Conservation (phyloP, 805 yeast genomes). For the Candida suzukii region DNA sequence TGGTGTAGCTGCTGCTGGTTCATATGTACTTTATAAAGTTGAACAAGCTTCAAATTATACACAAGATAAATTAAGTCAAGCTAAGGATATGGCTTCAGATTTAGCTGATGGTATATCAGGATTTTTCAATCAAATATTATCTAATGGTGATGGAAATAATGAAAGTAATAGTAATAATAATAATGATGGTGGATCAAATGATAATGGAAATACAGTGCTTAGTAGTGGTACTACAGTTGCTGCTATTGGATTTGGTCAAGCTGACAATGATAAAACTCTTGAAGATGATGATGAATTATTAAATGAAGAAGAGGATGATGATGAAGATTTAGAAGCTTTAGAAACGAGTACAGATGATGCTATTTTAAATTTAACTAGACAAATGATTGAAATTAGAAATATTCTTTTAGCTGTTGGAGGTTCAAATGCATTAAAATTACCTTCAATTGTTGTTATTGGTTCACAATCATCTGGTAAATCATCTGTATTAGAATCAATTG, state of each 20-base stretch:
- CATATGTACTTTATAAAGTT: conserved; percentile 85
- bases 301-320: conserved; percentile 33
- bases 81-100: conserved; percentile 56
- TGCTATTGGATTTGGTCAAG: conserved; percentile 26
- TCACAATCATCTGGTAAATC: conserved; percentile 98
- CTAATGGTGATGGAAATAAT: conserved; percentile 25
- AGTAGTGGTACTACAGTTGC: conserved; percentile 57
- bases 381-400: conserved; percentile 92
- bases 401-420: conserved; percentile 69
- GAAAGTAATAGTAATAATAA: conserved; percentile 26
- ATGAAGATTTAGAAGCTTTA: conserved; percentile 36
- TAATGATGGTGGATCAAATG: conserved; percentile 13
- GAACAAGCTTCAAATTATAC: conserved; percentile 78
- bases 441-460: conserved; percentile 94
- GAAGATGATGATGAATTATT: conserved; percentile 47
- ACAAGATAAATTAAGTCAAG: conserved; percentile 52
- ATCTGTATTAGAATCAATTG: conserved; percentile 90
- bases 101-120: conserved; percentile 37
- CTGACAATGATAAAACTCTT: conserved; percentile 9
- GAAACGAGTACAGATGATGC: conserved; percentile 63
- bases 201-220: conserved; percentile 29
- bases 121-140: conserved; percentile 20
- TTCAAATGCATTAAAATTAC: conserved; percentile 70
- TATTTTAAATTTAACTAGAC: conserved; percentile 83
- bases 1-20: conserved; percentile 89